These are phyloP conservation scores for Cryptococcus sp. DNA, from an alignment of 1,284 basidiomycete species.

Conservation along the genomic window DNA sequence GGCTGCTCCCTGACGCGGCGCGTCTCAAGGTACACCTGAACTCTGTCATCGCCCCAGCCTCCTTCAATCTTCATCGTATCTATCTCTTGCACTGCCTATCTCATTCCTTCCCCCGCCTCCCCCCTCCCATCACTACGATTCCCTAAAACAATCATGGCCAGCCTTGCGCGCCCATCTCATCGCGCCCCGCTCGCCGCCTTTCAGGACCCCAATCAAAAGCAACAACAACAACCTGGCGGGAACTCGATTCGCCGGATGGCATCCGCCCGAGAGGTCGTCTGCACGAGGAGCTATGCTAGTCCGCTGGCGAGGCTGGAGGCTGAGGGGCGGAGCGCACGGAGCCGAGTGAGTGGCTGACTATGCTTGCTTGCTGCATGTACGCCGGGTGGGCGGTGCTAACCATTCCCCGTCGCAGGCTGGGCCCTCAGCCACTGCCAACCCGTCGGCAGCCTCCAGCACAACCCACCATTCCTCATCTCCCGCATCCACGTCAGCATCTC, in stretches of 20 bases:
- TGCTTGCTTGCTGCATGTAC: too few relatives aligned
- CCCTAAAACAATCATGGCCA: too few relatives aligned
- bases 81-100: too few relatives aligned
- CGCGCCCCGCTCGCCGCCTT: too few relatives aligned
- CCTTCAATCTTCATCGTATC: neutral
- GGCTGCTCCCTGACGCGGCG: too few relatives aligned
- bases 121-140: too few relatives aligned
- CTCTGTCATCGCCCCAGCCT: neutral
- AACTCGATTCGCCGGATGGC: slow-evolving; percentile 9
- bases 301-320: slow-evolving; percentile 20
- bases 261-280: slow-evolving; percentile 15
- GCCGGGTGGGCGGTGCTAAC: too few relatives aligned
- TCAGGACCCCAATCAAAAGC: neutral
- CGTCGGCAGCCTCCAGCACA: neutral
- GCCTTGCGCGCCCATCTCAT: too few relatives aligned
- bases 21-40: too few relatives aligned
- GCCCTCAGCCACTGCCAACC: slow-evolving; percentile 3
- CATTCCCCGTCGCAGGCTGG: neutral
- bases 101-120: too few relatives aligned
- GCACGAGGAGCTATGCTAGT: slow-evolving; percentile 18
- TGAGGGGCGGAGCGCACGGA: slow-evolving; percentile 13
- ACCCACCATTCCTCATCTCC: neutral
- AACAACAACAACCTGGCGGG: neutral
- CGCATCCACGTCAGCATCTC: neutral
- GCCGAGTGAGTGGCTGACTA: slow-evolving; percentile 6